A percentile compares a stretch with the other conserved stretches of the same genome.
These are phyloP conservation scores for Malus sylvestris DNA, from an alignment of 306 rosid species.

Conservation along the genomic window DNA sequence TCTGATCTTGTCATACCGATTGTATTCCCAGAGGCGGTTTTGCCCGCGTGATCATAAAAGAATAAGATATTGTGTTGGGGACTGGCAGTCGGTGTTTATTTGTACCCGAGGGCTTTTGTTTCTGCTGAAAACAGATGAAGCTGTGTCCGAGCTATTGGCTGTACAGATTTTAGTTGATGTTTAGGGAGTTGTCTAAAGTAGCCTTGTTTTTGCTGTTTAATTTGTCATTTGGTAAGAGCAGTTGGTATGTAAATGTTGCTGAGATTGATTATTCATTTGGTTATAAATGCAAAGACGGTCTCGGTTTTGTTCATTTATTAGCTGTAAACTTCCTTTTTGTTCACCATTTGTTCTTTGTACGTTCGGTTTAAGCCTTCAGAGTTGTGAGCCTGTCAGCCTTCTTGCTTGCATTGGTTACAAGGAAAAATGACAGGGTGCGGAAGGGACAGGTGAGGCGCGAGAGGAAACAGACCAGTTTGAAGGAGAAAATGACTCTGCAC, in stretches of 20 bases:
- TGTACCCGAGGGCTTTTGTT: not conserved
- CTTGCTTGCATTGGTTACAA: too few species aligned
- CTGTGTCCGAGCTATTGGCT: not conserved
- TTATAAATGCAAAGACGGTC: not conserved
- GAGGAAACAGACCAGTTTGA: too few species aligned
- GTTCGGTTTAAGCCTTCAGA: not conserved
- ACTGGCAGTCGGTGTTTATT: not conserved
- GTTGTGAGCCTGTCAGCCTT: too few species aligned
- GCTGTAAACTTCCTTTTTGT: not conserved
- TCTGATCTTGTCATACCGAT: not conserved
- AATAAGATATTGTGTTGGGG: not conserved
- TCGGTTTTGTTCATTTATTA: not conserved
- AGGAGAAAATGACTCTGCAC: too few species aligned
- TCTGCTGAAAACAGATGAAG: not conserved
- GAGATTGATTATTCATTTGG: not conserved
- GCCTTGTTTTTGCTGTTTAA: not conserved
- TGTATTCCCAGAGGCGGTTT: not conserved
- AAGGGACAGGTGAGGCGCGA: too few species aligned
- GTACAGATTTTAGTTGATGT: constrained; percentile 2
- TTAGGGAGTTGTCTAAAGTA: not conserved
- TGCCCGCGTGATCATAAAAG: not conserved
- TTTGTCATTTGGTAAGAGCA: not conserved
- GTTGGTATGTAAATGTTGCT: not conserved
- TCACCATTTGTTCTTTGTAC: not conserved
- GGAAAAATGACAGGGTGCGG: too few species aligned